phyloP scores from a whole-genome alignment of 352 stramenopile species.

The Phytophthora palmivora region DNA sequence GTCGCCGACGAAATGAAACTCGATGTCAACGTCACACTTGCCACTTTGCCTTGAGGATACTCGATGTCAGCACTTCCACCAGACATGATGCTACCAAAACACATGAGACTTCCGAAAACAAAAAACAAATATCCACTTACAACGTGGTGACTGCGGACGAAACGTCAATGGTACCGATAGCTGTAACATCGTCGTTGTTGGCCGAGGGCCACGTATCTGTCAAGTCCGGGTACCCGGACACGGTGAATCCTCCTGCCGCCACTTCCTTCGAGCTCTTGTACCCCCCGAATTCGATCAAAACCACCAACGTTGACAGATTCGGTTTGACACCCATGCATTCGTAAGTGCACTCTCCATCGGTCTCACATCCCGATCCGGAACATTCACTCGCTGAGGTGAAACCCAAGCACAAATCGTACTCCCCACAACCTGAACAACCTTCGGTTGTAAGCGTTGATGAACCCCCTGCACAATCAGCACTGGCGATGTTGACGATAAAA shows the following conservation, averaged over 20 bases:
- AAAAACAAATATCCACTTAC: conserved; percentile 15
- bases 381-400: conserved; percentile 28
- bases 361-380: conserved; percentile 30
- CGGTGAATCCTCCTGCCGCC: conserved; percentile 21
- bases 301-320: conserved; percentile 25
- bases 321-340: conserved; percentile 28
- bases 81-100: conserved; percentile 30
- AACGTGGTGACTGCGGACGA: conserved; percentile 31
- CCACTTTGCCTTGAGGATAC: conserved; percentile 47
- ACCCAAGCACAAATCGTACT: conserved; percentile 33
- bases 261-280: conserved; percentile 42
- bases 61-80: conserved; percentile 23
- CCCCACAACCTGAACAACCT: conserved; percentile 30
- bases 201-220: conserved; percentile 32
- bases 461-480: conserved; percentile 28
- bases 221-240: conserved; percentile 24
- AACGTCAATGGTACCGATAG: conserved; percentile 33
- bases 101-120: conserved; percentile 7
- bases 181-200: conserved; percentile 37
- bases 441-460: conserved; percentile 36
- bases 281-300: conserved; percentile 41
- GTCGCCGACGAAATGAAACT: conserved; percentile 29
- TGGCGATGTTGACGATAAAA: conserved; percentile 5
- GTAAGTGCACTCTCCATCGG: conserved; percentile 29
- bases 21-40: conserved; percentile 28